Percentiles rank a stretch among this genome's conserved stretches.
Conservation (phyloP, 441 rosid genomes). For the Mallotus repandus region DNA sequence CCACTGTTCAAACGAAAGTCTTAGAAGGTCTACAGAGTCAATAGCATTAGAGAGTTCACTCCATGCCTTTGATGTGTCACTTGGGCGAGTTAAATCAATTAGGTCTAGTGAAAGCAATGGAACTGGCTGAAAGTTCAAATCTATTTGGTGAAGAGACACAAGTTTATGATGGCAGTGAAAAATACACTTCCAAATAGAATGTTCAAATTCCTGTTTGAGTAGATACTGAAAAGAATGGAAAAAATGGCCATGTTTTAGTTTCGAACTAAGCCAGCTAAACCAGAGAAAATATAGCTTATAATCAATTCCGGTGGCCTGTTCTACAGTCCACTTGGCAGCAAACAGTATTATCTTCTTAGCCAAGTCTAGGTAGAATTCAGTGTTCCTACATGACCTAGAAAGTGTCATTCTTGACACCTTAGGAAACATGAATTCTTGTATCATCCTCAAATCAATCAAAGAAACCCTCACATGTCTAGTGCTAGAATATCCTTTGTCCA, state of each 20-base stretch:
- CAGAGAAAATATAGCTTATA: conserved; percentile 62
- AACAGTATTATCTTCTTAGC: conserved; percentile 52
- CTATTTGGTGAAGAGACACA: conserved; percentile 36
- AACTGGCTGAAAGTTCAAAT: conserved; percentile 44
- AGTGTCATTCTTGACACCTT: conserved; percentile 34
- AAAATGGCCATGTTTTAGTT: conserved; percentile 42
- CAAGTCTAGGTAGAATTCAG: conserved; percentile 31
- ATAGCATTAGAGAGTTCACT: conserved; percentile 52
- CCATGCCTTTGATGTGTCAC: conserved; percentile 32
- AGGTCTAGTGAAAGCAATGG: conserved; percentile 66
- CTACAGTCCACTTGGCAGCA: conserved; percentile 83
- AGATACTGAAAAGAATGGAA: conserved; percentile 43
- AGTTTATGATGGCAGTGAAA: conserved; percentile 45
- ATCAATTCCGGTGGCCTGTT: conserved; percentile 78
- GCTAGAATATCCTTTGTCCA: conserved; percentile 31
- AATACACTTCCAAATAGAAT: conserved; percentile 76
- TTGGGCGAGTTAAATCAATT: conserved; percentile 46
- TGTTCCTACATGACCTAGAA: conserved; percentile 23
- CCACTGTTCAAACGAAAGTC: conserved; percentile 80
- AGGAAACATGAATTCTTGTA: conserved; percentile 46
- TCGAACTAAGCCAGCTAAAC: conserved; percentile 71
- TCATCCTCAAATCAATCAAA: conserved; percentile 38
- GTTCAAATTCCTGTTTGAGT: conserved; percentile 56
- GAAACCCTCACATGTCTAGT: conserved; percentile 27
- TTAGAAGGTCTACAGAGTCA: conserved; percentile 55